Evolutionary conservation across 257 asterid species (phyloP).

Genomic region (Salvia hispanica): DNA sequence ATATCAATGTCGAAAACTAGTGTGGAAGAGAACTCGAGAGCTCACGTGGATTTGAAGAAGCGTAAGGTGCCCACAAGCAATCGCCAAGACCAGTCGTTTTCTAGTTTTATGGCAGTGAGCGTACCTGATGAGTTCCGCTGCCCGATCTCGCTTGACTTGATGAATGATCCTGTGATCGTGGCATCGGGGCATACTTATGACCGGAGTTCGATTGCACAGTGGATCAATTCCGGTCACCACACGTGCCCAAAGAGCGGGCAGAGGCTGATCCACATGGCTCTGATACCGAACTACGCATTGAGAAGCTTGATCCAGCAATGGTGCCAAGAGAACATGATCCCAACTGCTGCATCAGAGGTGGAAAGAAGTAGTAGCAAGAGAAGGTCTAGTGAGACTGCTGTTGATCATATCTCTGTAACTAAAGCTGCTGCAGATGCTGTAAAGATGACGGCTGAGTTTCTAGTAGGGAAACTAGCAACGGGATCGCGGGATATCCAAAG

Average conservation of each 20-base stretch:
- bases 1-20: slow-evolving; percentile 51
- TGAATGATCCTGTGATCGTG: slow-evolving; percentile 78
- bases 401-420: slow-evolving; percentile 74
- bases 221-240: slow-evolving; percentile 87
- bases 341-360: slow-evolving; percentile 41
- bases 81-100: slow-evolving; percentile 44
- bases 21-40: slow-evolving; percentile 37
- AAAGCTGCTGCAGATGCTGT: slow-evolving; percentile 71
- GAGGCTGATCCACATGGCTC: slow-evolving; percentile 82
- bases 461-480: slow-evolving; percentile 76
- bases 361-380: slow-evolving; percentile 51
- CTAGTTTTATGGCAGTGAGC: slow-evolving; percentile 42
- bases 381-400: slow-evolving; percentile 42
- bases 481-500: slow-evolving; percentile 78
- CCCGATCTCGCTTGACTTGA: slow-evolving; percentile 83
- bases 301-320: slow-evolving; percentile 73
- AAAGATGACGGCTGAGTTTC: slow-evolving; percentile 76
- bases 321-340: slow-evolving; percentile 72
- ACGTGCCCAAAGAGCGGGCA: slow-evolving; percentile 92
- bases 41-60: slow-evolving; percentile 48
- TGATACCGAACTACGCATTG: slow-evolving; percentile 75
- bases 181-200: slow-evolving; percentile 93
- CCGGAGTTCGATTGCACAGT: slow-evolving; percentile 68
- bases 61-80: slow-evolving; percentile 33
- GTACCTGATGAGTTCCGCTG: slow-evolving; percentile 81